A percentile compares a stretch with the other conserved stretches of the same genome.
These are phyloP conservation scores for Conringia planisiliqua DNA, from an alignment of 345 rosid species.

Conservation along the genomic window DNA sequence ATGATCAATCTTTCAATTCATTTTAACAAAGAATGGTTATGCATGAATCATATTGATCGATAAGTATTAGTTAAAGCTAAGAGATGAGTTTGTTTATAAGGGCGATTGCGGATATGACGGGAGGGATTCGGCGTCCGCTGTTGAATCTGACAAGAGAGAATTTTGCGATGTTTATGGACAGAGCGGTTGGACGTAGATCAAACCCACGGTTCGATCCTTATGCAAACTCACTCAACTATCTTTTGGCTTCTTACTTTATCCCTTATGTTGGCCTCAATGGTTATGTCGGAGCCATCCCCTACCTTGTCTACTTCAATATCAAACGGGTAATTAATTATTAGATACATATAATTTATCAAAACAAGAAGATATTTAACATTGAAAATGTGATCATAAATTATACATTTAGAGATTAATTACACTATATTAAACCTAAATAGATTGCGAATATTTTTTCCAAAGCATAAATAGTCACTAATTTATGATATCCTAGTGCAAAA, in stretches of 20 bases:
- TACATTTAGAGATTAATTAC: background rate
- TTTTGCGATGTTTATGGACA: constrained; percentile 46
- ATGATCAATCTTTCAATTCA: background rate
- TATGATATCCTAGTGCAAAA: background rate
- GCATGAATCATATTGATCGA: background rate
- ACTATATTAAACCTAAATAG: background rate
- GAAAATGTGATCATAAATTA: too few relatives aligned
- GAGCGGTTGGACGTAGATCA: constrained; percentile 46
- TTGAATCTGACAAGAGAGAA: constrained; percentile 42
- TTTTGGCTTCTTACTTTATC: constrained; percentile 51
- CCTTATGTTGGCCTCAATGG: constrained; percentile 74
- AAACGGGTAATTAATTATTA: constrained; percentile 37
- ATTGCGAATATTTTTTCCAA: background rate
- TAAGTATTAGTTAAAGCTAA: background rate
- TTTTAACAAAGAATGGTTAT: background rate
- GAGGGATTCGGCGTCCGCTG: constrained; percentile 58
- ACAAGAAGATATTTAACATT: background rate
- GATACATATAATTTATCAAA: background rate
- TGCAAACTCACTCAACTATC: constrained; percentile 43
- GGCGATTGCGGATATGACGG: constrained; percentile 50
- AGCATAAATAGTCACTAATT: background rate
- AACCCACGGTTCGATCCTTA: constrained; percentile 70
- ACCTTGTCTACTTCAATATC: constrained; percentile 34
- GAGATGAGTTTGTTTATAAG: constrained; percentile 21
- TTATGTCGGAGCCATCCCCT: constrained; percentile 64